These are phyloP conservation scores for Polytrichum formosum DNA, from an alignment of 225 moss, liverwort and hornwort genomes.

Conservation along the genomic window DNA sequence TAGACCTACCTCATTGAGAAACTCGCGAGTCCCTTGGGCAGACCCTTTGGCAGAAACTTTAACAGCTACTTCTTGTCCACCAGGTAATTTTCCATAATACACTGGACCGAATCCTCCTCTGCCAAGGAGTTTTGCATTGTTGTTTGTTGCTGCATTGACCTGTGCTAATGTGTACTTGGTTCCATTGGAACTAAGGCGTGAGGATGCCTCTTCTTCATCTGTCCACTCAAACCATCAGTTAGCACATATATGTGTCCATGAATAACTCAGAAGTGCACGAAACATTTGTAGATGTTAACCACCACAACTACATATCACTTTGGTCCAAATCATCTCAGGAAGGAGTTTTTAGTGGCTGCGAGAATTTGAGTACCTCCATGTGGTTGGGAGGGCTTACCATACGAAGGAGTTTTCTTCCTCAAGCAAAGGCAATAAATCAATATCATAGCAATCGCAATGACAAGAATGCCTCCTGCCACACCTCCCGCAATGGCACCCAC, in stretches of 20 bases:
- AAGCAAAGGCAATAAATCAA: constrained; percentile 14
- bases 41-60: constrained; percentile 33
- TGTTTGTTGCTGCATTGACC: constrained; percentile 31
- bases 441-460: constrained; percentile 3
- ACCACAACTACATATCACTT: not conserved
- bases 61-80: constrained; percentile 42
- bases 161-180: constrained; percentile 23
- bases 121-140: constrained; percentile 23
- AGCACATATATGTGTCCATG: not conserved
- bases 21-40: constrained; percentile 30
- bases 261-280: not conserved
- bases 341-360: not conserved
- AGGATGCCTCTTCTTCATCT: constrained; percentile 17
- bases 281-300: not conserved
- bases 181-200: not conserved
- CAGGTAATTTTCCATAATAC: constrained; percentile 33
- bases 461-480: constrained; percentile 17
- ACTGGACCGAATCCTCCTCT: constrained; percentile 38
- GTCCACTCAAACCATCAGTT: constrained; percentile 2
- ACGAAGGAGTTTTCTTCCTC: not conserved
- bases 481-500: constrained; percentile 17
- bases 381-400: not conserved
- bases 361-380: not conserved
- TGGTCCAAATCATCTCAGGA: not conserved
- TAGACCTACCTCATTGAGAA: constrained; percentile 37